Percentiles rank a stretch among this genome's conserved stretches.
phyloP scores from a whole-genome alignment of 352 stramenopile genomes.

The Phytophthora nicotianae region DNA sequence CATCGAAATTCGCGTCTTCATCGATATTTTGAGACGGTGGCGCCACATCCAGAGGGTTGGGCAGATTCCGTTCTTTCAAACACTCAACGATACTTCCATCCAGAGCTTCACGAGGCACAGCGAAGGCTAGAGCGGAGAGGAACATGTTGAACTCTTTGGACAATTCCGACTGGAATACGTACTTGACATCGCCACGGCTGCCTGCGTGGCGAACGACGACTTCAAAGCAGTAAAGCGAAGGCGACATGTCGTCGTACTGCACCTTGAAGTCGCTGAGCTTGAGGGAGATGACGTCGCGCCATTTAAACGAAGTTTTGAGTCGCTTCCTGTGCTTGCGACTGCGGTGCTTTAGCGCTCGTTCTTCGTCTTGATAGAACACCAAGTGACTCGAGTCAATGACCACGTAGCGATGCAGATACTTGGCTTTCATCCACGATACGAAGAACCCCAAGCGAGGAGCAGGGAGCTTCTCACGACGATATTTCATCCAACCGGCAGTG shows the following conservation, averaged over 20 bases:
- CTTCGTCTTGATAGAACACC: slow-evolving; percentile 86
- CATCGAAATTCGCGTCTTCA: slow-evolving; percentile 56
- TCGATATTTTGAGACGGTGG: slow-evolving; percentile 33
- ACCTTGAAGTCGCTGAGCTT: slow-evolving; percentile 72
- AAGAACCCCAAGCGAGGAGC: slow-evolving; percentile 51
- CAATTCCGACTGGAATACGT: slow-evolving; percentile 77
- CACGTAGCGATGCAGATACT: slow-evolving; percentile 83
- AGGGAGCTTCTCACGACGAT: slow-evolving; percentile 67
- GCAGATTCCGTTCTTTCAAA: slow-evolving; percentile 65
- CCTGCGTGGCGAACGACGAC: slow-evolving; percentile 61
- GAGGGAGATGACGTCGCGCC: slow-evolving; percentile 67
- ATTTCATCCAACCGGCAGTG: slow-evolving; percentile 89
- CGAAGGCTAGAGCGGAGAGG: slow-evolving; percentile 68
- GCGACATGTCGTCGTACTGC: slow-evolving; percentile 86
- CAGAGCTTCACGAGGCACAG: slow-evolving; percentile 63
- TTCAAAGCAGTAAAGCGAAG: slow-evolving; percentile 82
- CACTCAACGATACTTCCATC: slow-evolving; percentile 70
- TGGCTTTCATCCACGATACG: slow-evolving; percentile 73
- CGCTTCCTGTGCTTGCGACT: slow-evolving; percentile 78
- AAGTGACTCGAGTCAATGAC: slow-evolving; percentile 74
- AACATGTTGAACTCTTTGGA: slow-evolving; percentile 84
- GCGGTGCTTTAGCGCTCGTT: slow-evolving; percentile 77
- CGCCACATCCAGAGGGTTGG: slow-evolving; percentile 52
- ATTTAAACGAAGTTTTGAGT: slow-evolving; percentile 77
- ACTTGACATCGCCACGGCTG: slow-evolving; percentile 67